These are phyloP conservation scores for Adiantum capillusveneris DNA, from an alignment of 75 land plant species.

Conservation along the genomic window DNA sequence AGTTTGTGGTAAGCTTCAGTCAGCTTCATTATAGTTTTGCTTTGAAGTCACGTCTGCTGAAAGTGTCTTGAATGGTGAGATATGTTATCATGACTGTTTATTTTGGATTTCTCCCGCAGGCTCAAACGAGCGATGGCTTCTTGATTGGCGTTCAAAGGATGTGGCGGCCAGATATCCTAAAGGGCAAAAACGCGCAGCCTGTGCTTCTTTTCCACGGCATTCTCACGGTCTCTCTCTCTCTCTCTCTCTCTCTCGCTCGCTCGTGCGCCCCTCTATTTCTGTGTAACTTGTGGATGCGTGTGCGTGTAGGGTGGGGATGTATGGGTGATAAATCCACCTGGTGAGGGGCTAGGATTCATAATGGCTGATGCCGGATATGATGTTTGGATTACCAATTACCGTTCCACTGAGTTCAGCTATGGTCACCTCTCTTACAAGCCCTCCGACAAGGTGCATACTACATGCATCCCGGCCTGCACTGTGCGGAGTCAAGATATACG, in stretches of 20 bases:
- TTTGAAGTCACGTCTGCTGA: background rate
- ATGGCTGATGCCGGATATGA: slow-evolving; percentile 68
- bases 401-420: slow-evolving; percentile 50
- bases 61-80: background rate
- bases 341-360: slow-evolving; percentile 47
- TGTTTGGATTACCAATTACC: slow-evolving; percentile 75
- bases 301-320: slow-evolving; percentile 48
- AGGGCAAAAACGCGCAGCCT: slow-evolving; percentile 19
- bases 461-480: background rate
- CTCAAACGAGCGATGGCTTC: slow-evolving; percentile 71
- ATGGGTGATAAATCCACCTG: slow-evolving; percentile 53
- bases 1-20: background rate
- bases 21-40: too few species aligned
- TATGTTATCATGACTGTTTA: too few species aligned
- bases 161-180: background rate
- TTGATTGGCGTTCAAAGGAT: slow-evolving; percentile 63
- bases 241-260: too few species aligned
- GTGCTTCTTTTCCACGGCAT: slow-evolving; percentile 64
- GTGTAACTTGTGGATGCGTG: background rate
- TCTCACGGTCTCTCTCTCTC: slow-evolving; percentile 27
- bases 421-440: slow-evolving; percentile 39
- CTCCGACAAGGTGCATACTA: slow-evolving; percentile 22
- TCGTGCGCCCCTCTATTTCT: too few species aligned
- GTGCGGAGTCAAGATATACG: too few species aligned
- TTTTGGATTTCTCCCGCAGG: slow-evolving; percentile 18